A percentile compares a stretch with the other conserved stretches of the same genome.
These are phyloP conservation scores for Euphorbia pulcherrima DNA, from an alignment of 345 rosid species.

Conservation along the genomic window DNA sequence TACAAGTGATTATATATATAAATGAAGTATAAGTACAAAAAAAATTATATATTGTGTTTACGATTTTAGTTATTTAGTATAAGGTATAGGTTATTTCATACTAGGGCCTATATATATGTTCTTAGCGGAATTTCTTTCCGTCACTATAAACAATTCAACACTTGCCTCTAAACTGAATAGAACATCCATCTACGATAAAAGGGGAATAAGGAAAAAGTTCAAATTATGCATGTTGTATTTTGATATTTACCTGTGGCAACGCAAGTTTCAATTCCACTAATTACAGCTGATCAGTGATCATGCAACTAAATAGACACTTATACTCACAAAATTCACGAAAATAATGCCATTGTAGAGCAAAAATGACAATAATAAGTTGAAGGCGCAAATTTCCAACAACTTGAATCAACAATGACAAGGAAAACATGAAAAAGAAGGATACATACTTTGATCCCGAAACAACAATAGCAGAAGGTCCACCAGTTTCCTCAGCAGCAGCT, in stretches of 20 bases:
- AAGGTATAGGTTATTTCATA: too few relatives aligned
- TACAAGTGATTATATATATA: too few relatives aligned
- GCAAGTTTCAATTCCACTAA: not conserved
- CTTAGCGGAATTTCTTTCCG: not conserved
- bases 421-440: not conserved
- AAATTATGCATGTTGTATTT: too few relatives aligned
- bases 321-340: not conserved
- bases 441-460: conserved; percentile 33
- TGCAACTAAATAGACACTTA: not conserved
- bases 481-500: conserved; percentile 40
- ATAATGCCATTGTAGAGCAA: not conserved
- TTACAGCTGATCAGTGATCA: not conserved
- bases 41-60: too few relatives aligned
- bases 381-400: not conserved
- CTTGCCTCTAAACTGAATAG: not conserved
- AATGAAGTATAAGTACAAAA: too few relatives aligned
- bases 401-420: not conserved
- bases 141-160: not conserved
- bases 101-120: not conserved
- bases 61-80: too few relatives aligned
- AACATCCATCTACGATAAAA: not conserved
- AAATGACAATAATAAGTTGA: not conserved
- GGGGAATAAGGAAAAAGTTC: too few relatives aligned
- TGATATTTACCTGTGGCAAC: not conserved
- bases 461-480: conserved; percentile 25